Base-by-base conservation (phyloP, 2,329 filamentous ascomycete species). In the Aspergillus aculeatinus region DNA sequence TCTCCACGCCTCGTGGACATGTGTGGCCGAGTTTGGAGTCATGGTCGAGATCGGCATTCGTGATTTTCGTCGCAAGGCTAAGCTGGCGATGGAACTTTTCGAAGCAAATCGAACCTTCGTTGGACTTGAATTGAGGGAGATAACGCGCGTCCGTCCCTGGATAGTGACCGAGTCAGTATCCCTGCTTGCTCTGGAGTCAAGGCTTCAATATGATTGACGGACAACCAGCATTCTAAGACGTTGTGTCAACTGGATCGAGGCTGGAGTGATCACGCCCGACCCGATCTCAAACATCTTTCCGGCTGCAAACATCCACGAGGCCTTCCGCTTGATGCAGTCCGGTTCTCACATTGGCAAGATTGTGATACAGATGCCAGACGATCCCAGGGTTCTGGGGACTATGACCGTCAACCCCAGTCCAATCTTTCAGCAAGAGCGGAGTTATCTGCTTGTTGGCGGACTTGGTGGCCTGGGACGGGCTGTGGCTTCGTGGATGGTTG, bases 1-100 rank as follows among this genome's bases (percentile, higher is more conserved):
- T 2, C 55, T 73, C 2, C 65, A 70, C 19, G 64, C 65, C 1
- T 66, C 67, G 0, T 74, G 70, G 70, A 57, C 66, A 19, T 70
- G 67, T 48, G 63, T 71, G 7, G 70, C 70, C 0, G 55, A 62
- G 0, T 64, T 60, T 12, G 72, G 71, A 0, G 65, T 14, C 3
- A 59, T 70, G 53, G 51, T 70, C 14, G 68, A 70, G 27, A 55
- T 69, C 9, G 67, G 67, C 2, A 70, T 67, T 48, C 48, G 61
- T 33, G 51, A 54, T 12, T 47, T 54, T 23, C 35, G 51, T 4
- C 35, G 21, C 21, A 16, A 25, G n/a, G 51, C 51, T 2, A 63
- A 47, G 21, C 53, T 70, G 2, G 42, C 25, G 4, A 66, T 70
- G 67, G 53, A 59, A 10, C 35, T 53, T 2, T 69, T 70, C 27